phyloP scores from a whole-genome alignment of 2,329 filamentous ascomycete genomes.

The Myriosclerotinia scirpicola region DNA sequence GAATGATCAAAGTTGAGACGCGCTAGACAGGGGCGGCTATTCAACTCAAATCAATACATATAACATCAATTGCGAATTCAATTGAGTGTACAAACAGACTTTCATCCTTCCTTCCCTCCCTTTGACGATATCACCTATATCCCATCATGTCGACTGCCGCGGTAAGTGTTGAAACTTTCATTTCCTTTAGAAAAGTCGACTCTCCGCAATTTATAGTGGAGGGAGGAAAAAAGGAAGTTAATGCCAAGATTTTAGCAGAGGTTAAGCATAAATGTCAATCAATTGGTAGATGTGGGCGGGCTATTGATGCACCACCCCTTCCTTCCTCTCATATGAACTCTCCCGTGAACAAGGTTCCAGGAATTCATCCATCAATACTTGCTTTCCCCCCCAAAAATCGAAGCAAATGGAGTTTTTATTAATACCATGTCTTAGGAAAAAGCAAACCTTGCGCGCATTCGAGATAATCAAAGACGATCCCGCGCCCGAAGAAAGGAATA shows the following conservation, averaged over 20 bases:
- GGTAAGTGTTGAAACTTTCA: conserved; percentile 6
- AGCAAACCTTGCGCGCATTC: conserved; percentile 56
- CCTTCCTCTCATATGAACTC: background rate
- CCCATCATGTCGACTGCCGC: conserved; percentile 13
- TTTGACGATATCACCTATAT: background rate
- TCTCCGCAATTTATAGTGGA: background rate
- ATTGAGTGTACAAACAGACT: background rate
- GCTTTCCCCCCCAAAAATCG: too few relatives aligned
- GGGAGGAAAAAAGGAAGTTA: background rate
- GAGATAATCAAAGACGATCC: conserved; percentile 76
- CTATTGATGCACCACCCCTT: background rate
- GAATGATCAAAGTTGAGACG: background rate
- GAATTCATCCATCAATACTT: background rate
- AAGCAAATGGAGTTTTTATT: background rate
- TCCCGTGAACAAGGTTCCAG: too few relatives aligned
- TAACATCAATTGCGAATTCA: conserved; percentile 9
- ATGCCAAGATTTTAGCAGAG: conserved; percentile 3
- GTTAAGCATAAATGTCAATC: background rate
- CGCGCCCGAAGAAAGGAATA: conserved; percentile 74
- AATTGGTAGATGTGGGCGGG: background rate
- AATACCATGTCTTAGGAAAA: conserved; percentile 33
- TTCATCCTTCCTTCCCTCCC: too few relatives aligned
- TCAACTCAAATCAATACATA: background rate
- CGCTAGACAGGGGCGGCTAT: conserved; percentile 14
- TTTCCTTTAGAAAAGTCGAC: background rate